A percentile compares a stretch with the other conserved stretches of the same genome.
Conservation (phyloP, 345 rosid genomes). For the Syzygium aromaticum region DNA sequence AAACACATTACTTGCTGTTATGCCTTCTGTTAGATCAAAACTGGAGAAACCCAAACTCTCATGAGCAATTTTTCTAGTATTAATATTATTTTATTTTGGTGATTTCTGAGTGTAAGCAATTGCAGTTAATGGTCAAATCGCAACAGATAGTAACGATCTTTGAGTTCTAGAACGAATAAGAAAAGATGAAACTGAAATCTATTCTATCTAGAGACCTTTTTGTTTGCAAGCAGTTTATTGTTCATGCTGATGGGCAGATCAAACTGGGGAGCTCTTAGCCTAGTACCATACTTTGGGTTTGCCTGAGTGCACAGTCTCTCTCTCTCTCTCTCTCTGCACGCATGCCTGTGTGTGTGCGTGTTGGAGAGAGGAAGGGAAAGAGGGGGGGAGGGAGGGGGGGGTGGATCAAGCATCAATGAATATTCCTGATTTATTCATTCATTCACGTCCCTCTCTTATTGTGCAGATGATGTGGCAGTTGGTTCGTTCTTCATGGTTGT, state of each 20-base stretch:
- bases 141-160: not conserved
- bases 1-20: not conserved
- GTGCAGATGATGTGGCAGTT: conserved; percentile 83
- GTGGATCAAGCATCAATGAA: not conserved
- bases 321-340: not conserved
- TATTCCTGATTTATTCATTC: not conserved
- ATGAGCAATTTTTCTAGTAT: not conserved
- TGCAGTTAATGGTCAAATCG: not conserved
- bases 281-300: not conserved
- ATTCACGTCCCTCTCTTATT: not conserved
- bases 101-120: not conserved
- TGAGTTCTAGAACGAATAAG: not conserved
- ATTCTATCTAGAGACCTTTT: not conserved
- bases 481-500: conserved; percentile 82
- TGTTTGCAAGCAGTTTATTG: not conserved
- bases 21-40: not conserved
- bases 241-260: not conserved
- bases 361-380: not conserved
- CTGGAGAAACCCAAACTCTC: not conserved
- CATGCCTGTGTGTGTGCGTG: not conserved
- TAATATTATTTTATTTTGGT: not conserved
- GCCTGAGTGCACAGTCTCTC: not conserved
- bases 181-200: not conserved
- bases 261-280: not conserved
- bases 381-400: fast-evolving